These are phyloP conservation scores for Pyrus hybrid DNA, from an alignment of 331 rosid genomes.

Conservation along the genomic window DNA sequence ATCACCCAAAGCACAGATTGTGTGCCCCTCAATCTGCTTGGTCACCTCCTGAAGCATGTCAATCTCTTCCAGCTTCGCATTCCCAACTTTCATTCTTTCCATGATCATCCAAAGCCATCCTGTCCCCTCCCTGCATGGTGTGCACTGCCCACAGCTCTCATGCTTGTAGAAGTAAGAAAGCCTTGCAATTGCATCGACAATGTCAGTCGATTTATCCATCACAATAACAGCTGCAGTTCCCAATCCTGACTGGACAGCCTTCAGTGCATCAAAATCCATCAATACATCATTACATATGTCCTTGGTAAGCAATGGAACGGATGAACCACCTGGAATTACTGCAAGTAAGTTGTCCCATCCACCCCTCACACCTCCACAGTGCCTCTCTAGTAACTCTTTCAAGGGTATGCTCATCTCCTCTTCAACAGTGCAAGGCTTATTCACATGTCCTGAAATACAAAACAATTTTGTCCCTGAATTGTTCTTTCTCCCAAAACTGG, in stretches of 20 bases:
- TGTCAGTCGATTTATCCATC: constrained; percentile 96
- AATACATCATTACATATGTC: constrained; percentile 78
- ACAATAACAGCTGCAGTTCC: constrained; percentile 99
- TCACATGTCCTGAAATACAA: constrained; percentile 94
- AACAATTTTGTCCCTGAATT: constrained; percentile 88
- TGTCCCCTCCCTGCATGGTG: constrained; percentile 99
- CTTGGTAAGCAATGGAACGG: constrained; percentile 95
- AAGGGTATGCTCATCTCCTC: constrained; percentile 97
- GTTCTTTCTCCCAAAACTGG: constrained; percentile 98
- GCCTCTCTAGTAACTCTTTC: constrained; percentile 96
- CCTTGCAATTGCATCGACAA: constrained; percentile 98
- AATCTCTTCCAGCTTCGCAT: constrained; percentile 96
- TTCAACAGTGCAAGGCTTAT: constrained; percentile 97
- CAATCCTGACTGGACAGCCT: constrained; percentile 82
- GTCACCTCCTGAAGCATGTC: constrained; percentile 99
- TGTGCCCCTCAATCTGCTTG: constrained; percentile 99
- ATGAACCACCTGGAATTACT: constrained; percentile 95
- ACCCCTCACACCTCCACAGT: constrained; percentile 99
- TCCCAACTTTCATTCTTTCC: constrained; percentile 97
- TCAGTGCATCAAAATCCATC: constrained; percentile 98
- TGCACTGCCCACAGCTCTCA: constrained; percentile 99
- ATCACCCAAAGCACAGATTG: constrained; percentile 96
- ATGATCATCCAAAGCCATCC: constrained; percentile 99
- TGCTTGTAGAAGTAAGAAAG: constrained; percentile 99
- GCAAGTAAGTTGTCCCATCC: constrained; percentile 99